A percentile compares a stretch with the other conserved stretches of the same genome.
phyloP scores from a whole-genome alignment of 768 basidiomycete genomes.

The Leccinum fibrillosum region DNA sequence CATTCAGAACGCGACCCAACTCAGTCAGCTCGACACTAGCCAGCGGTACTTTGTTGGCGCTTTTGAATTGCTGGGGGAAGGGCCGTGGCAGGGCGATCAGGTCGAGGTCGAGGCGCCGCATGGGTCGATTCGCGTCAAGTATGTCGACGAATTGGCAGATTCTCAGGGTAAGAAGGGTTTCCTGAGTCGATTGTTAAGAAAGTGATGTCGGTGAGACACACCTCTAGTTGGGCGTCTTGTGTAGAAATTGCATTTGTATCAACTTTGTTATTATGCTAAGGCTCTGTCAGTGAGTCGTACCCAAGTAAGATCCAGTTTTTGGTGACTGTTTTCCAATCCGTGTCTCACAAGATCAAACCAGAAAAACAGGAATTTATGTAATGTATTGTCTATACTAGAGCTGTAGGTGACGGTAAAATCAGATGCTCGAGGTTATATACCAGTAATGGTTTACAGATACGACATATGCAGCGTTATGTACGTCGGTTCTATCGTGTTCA shows the following conservation, averaged over 20 bases:
- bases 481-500: constrained; percentile 7
- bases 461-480: constrained; percentile 6
- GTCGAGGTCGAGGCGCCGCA: constrained; percentile 15
- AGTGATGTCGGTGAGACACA: constrained; percentile 2
- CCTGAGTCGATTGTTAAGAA: constrained; percentile 18
- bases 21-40: constrained; percentile 18
- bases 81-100: constrained; percentile 21
- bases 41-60: constrained; percentile 27
- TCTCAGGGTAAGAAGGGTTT: constrained; percentile 11
- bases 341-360: neutral
- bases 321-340: neutral
- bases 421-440: neutral
- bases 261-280: neutral
- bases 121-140: constrained; percentile 21
- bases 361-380: neutral
- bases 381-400: neutral
- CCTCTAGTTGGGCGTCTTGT: neutral
- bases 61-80: constrained; percentile 14
- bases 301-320: too few relatives aligned
- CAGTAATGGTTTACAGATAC: constrained; percentile 5
- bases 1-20: constrained; percentile 13
- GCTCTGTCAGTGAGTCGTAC: too few relatives aligned
- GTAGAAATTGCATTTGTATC: neutral
- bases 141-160: constrained; percentile 13
- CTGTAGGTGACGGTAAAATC: neutral